A percentile compares a stretch with the other conserved stretches of the same genome.
phyloP scores from a whole-genome alignment of 139 green algal genomes.

The Coelastrella sp. region DNA sequence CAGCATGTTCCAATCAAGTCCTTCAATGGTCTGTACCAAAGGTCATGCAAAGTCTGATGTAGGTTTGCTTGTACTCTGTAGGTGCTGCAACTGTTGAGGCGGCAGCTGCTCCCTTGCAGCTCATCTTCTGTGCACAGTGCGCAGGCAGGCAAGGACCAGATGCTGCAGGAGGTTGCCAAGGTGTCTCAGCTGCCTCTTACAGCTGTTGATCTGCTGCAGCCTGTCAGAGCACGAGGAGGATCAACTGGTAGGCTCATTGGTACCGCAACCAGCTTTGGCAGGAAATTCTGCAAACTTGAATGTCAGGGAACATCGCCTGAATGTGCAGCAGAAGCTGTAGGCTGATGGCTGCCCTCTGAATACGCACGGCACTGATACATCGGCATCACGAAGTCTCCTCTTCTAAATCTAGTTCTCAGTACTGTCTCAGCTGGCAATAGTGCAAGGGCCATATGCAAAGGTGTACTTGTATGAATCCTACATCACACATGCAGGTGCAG shows the following conservation, averaged over 20 bases:
- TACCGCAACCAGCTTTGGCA: background rate
- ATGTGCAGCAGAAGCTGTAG: background rate
- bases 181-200: background rate
- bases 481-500: background rate
- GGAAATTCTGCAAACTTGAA: background rate
- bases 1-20: background rate
- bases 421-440: no score
- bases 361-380: no score
- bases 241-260: background rate
- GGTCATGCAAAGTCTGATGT: background rate
- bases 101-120: background rate
- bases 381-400: background rate
- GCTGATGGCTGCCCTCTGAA: background rate
- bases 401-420: background rate
- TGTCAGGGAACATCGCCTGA: background rate
- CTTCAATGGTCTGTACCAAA: background rate
- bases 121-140: background rate
- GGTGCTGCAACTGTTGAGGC: background rate
- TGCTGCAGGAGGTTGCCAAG: background rate
- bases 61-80: background rate
- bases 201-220: background rate
- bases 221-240: background rate
- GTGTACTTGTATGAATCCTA: no score
- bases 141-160: constrained; percentile 2
- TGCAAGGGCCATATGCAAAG: no score